Percentiles rank a stretch among this genome's conserved stretches.
Conservation (phyloP, 2,329 filamentous ascomycete genomes). For the Pseudogymnoascus sp. region DNA sequence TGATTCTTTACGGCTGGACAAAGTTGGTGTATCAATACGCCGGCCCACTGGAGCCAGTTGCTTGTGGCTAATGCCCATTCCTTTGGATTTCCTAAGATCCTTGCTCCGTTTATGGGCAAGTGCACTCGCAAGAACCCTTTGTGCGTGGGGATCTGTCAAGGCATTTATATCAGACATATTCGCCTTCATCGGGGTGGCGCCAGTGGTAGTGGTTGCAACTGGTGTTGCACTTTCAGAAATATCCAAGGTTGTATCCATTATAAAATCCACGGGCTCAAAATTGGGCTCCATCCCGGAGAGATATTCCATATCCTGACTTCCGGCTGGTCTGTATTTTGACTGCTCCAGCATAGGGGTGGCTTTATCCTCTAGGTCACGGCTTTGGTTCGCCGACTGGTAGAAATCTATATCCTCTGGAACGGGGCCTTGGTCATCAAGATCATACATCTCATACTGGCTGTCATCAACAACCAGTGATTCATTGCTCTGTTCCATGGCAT, state of each 20-base stretch:
- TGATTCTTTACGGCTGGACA: background rate
- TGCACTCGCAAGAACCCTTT: background rate
- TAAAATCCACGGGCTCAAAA: background rate
- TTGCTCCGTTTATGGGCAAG: background rate
- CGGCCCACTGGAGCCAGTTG: background rate
- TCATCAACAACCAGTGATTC: background rate
- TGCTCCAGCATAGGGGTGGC: background rate
- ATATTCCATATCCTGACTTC: background rate
- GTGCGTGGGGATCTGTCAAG: background rate
- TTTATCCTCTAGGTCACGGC: background rate
- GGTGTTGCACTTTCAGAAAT: background rate
- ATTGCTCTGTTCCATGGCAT: conserved; percentile 5
- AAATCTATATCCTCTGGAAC: background rate
- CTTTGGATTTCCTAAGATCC: background rate
- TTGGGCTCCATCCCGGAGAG: background rate
- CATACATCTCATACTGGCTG: background rate
- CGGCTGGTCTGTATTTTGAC: background rate
- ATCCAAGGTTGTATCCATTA: background rate
- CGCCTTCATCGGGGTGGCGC: background rate
- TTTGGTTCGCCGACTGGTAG: background rate
- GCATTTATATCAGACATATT: background rate
- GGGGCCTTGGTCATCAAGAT: background rate
- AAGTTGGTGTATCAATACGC: background rate
- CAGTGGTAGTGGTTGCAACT: background rate
- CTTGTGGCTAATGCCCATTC: background rate